phyloP scores from a whole-genome alignment of 345 rosid genomes.

The Rhizophora apiculata region DNA sequence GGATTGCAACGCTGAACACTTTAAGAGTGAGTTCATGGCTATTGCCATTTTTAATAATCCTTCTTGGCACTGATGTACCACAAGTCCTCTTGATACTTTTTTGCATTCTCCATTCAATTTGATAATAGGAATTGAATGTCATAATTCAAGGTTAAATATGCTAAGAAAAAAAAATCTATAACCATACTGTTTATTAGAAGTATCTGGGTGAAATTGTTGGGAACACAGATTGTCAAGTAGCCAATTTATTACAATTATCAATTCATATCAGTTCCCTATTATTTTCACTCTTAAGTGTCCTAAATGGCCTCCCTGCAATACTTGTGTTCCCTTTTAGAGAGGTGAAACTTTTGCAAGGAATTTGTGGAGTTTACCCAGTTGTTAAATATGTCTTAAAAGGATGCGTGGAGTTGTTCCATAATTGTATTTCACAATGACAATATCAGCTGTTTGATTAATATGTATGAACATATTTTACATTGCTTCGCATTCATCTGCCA shows the following conservation, averaged over 20 bases:
- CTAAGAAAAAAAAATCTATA: not conserved
- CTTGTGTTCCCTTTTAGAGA: not conserved
- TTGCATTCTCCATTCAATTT: not conserved
- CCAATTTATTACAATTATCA: not conserved
- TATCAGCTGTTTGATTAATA: no score
- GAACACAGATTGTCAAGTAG: not conserved
- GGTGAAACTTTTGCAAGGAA: no score
- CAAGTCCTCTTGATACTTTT: not conserved
- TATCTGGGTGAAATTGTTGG: not conserved
- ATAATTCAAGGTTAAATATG: not conserved
- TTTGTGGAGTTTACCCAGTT: no score
- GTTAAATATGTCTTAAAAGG: no score
- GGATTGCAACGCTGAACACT: not conserved
- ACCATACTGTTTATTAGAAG: not conserved
- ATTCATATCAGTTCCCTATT: not conserved
- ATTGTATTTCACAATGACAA: no score
- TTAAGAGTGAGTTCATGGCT: not conserved
- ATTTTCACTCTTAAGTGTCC: not conserved
- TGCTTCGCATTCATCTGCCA: no score
- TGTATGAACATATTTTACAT: no score
- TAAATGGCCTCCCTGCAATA: not conserved
- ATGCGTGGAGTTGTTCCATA: no score
- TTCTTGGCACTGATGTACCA: not conserved
- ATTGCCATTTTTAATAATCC: conserved; percentile 1
- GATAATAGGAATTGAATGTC: not conserved